These are phyloP conservation scores for Ilex aquifolium DNA, from an alignment of 257 asterid genomes.

Conservation along the genomic window DNA sequence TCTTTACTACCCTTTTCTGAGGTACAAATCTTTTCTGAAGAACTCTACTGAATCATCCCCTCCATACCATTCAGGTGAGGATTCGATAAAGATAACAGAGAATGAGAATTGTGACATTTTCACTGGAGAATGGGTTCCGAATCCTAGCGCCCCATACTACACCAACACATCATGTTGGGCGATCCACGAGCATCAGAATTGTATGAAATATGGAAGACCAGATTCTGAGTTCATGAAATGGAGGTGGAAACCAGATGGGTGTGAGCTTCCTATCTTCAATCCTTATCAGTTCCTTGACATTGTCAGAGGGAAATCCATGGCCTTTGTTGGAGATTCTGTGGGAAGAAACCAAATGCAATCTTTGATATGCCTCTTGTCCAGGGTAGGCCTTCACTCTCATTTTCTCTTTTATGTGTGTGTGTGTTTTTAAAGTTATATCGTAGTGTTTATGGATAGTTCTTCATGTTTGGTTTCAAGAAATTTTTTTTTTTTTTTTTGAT, in stretches of 20 bases:
- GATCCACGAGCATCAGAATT: slow-evolving; percentile 31
- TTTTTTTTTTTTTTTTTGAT: too few species aligned
- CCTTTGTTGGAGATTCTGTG: slow-evolving; percentile 72
- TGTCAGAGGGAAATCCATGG: slow-evolving; percentile 50
- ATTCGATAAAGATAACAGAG: slow-evolving; percentile 12
- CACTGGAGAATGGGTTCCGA: slow-evolving; percentile 55
- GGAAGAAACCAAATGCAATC: slow-evolving; percentile 78
- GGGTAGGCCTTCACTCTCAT: slow-evolving; percentile 27
- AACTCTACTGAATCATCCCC: slow-evolving; percentile 1
- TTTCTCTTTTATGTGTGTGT: too few species aligned
- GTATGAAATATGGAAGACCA: slow-evolving; percentile 30
- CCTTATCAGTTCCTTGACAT: slow-evolving; percentile 53
- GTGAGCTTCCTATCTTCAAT: slow-evolving; percentile 49
- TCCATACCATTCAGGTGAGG: slow-evolving; percentile 29
- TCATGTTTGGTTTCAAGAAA: too few species aligned
- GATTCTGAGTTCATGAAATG: slow-evolving; percentile 29
- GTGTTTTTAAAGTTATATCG: too few species aligned
- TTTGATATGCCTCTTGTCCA: slow-evolving; percentile 61
- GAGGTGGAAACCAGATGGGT: slow-evolving; percentile 45
- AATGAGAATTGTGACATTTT: slow-evolving; percentile 4
- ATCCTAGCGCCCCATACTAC: slow-evolving; percentile 52
- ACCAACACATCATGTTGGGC: slow-evolving; percentile 33
- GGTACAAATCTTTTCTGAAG: not conserved
- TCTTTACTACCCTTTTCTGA: slow-evolving; percentile 25
- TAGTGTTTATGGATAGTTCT: too few species aligned